These are phyloP conservation scores for Exophiala sp. DNA, from an alignment of 2,329 filamentous ascomycete species.

Conservation along the genomic window DNA sequence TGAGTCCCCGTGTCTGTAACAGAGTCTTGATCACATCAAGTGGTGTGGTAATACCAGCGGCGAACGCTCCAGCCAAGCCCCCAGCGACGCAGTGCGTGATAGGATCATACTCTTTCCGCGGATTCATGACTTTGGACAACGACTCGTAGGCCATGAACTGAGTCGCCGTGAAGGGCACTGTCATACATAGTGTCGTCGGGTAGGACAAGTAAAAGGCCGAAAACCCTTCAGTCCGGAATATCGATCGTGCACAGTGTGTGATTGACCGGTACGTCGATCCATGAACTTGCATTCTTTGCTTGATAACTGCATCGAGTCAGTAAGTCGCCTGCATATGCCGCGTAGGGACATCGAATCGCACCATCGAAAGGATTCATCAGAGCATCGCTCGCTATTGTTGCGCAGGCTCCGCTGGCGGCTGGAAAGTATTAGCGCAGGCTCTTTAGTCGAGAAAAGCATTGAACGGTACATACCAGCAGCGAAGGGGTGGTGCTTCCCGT, in stretches of 20 bases:
- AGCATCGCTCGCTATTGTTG: constrained; percentile 94
- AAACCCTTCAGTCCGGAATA: constrained; percentile 82
- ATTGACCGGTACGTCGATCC: constrained; percentile 89
- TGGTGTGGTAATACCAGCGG: constrained; percentile 87
- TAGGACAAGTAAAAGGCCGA: constrained; percentile 97
- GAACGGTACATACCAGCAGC: constrained; percentile 65
- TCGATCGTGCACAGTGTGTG: constrained; percentile 75
- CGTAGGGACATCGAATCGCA: constrained; percentile 42
- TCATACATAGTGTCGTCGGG: constrained; percentile 96
- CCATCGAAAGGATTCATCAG: constrained; percentile 99
- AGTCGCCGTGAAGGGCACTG: constrained; percentile 91
- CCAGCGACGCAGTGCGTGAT: constrained; percentile 90
- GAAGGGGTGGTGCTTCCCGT: constrained; percentile 80
- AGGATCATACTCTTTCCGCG: constrained; percentile 71
- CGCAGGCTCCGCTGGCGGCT: constrained; percentile 90
- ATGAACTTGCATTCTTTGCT: constrained; percentile 98
- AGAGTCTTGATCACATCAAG: constrained; percentile 98
- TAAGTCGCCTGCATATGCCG: constrained; percentile 17
- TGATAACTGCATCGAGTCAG: constrained; percentile 64
- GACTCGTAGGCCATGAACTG: constrained; percentile 98
- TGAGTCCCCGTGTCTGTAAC: constrained; percentile 84
- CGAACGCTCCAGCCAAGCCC: constrained; percentile 85
- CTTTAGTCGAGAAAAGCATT: not conserved
- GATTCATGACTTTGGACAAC: constrained; percentile 89
- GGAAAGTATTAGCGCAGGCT: constrained; percentile 36